Evolutionary conservation across 495 filamentous ascomycete species (phyloP).

Genomic region (Cladorrhinum samala): DNA sequence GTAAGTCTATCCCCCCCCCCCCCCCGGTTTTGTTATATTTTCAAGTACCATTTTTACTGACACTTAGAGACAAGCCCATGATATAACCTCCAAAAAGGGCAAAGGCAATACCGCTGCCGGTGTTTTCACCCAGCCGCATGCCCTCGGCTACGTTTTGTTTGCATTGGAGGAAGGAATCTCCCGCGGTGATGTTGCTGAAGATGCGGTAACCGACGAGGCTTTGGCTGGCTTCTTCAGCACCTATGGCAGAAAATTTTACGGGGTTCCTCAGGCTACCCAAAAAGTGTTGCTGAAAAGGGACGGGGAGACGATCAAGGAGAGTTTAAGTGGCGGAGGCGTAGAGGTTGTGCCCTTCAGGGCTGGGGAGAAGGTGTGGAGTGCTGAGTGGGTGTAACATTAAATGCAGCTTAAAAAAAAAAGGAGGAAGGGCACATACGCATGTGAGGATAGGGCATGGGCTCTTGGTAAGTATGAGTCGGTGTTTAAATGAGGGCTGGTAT

Average conservation of each 20-base stretch:
- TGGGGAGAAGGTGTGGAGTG: constrained; percentile 60
- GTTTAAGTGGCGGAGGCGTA: constrained; percentile 35
- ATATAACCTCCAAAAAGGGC: constrained; percentile 62
- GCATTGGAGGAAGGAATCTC: constrained; percentile 65
- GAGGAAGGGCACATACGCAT: neutral
- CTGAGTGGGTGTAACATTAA: constrained; percentile 34
- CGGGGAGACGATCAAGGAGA: constrained; percentile 22
- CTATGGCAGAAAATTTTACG: constrained; percentile 72
- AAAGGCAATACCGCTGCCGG: constrained; percentile 68
- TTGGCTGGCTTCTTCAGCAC: constrained; percentile 69
- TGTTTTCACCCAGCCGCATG: constrained; percentile 86
- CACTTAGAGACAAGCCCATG: constrained; percentile 57
- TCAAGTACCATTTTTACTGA: constrained; percentile 23
- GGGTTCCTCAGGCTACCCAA: constrained; percentile 5
- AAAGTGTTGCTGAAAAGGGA: constrained; percentile 20
- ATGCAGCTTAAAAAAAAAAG: neutral
- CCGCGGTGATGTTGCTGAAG: constrained; percentile 53
- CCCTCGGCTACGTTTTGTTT: constrained; percentile 65
- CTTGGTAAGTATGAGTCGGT: no score
- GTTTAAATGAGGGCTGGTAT: no score
- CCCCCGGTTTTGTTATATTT: constrained; percentile 41
- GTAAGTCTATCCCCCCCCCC: constrained; percentile 8
- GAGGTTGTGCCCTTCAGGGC: constrained; percentile 68
- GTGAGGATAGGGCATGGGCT: neutral
- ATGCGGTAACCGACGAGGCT: constrained; percentile 63